Conservation (phyloP, 2,329 filamentous ascomycete species). For the Magnaporthiopsis poae region DNA sequence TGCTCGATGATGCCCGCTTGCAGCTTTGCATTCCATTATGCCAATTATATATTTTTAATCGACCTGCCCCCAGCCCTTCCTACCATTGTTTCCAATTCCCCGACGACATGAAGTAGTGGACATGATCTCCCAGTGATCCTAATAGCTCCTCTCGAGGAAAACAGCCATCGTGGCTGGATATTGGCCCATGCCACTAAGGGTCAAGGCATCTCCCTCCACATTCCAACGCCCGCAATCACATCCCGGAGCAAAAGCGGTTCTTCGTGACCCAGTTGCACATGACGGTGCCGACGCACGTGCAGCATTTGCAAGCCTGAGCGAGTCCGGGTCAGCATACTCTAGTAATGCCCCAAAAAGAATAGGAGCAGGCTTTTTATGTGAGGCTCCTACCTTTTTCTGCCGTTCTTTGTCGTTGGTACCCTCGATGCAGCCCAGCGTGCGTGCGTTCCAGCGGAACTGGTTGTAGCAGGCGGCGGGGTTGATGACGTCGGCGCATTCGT, state of each 20-base stretch:
- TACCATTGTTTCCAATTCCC: too few relatives aligned
- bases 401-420: constrained; percentile 23
- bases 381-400: constrained; percentile 20
- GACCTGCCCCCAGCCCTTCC: too few relatives aligned
- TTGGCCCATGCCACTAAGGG: too few relatives aligned
- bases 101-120: too few relatives aligned
- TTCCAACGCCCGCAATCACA: not conserved
- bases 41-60: too few relatives aligned
- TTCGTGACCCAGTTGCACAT: constrained; percentile 28
- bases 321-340: not conserved
- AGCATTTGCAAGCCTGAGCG: constrained; percentile 27
- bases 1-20: too few relatives aligned
- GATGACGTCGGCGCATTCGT: constrained; percentile 29
- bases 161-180: too few relatives aligned
- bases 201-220: too few relatives aligned
- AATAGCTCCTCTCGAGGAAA: too few relatives aligned
- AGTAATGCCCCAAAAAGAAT: too few relatives aligned
- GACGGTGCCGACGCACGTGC: constrained; percentile 23
- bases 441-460: constrained; percentile 22
- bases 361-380: not conserved
- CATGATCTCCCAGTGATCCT: too few relatives aligned
- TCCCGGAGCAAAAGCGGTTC: constrained; percentile 9
- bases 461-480: constrained; percentile 32
- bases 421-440: constrained; percentile 27
- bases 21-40: too few relatives aligned